Percentiles rank a stretch among this genome's conserved stretches.
phyloP scores from a whole-genome alignment of 345 rosid genomes.

The Pistacia integerrima region DNA sequence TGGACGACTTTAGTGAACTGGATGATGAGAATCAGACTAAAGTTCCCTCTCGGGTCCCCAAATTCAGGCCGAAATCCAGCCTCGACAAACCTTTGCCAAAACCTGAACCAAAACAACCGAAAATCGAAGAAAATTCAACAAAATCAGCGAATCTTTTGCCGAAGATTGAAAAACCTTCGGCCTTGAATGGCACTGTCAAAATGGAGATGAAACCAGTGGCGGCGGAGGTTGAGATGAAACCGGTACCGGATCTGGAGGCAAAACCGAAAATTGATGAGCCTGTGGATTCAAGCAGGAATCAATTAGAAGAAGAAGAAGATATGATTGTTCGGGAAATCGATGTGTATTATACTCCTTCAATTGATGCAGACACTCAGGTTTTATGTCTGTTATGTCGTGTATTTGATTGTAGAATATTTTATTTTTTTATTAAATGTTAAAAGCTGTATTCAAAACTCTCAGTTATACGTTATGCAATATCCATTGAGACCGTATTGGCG shows the following conservation, averaged over 20 bases:
- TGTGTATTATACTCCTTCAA: slow-evolving; percentile 66
- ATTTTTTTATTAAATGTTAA: background rate
- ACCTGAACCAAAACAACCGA: slow-evolving; percentile 35
- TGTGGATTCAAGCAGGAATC: slow-evolving; percentile 30
- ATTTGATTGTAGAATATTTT: background rate
- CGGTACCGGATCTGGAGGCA: slow-evolving; percentile 20
- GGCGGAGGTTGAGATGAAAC: slow-evolving; percentile 31
- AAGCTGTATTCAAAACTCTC: slow-evolving; percentile 16
- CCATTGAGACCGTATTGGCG: slow-evolving; percentile 88
- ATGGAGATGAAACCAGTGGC: slow-evolving; percentile 45
- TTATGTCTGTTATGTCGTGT: background rate
- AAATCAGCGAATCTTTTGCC: slow-evolving; percentile 12
- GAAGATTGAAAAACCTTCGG: slow-evolving; percentile 34
- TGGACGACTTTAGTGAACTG: slow-evolving; percentile 57
- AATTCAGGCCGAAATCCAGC: slow-evolving; percentile 54
- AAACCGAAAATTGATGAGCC: slow-evolving; percentile 29
- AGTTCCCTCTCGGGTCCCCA: slow-evolving; percentile 48
- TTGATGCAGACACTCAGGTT: slow-evolving; percentile 55
- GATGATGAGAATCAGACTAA: slow-evolving; percentile 30
- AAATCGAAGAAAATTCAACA: slow-evolving; percentile 35
- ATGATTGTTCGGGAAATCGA: slow-evolving; percentile 85
- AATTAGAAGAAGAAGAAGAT: slow-evolving; percentile 53
- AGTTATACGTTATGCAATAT: slow-evolving; percentile 87
- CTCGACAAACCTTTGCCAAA: slow-evolving; percentile 44
- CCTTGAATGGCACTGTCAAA: slow-evolving; percentile 39